These are phyloP conservation scores for Talaromyces sp. DNA, from an alignment of 2,329 filamentous ascomycete species.

Conservation along the genomic window DNA sequence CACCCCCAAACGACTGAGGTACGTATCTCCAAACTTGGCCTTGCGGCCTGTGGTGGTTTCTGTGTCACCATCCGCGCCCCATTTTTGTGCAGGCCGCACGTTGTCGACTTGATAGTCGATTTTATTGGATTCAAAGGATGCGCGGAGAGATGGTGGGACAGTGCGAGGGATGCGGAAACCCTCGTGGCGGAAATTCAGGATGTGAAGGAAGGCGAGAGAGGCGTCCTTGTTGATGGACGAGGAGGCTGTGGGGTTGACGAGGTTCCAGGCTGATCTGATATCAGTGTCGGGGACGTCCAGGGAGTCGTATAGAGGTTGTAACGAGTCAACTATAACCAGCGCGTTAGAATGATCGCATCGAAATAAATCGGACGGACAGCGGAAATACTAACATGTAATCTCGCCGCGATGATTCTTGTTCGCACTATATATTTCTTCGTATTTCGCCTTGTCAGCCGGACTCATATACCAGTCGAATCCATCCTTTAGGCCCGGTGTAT, in stretches of 20 bases:
- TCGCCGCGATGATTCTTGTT: constrained; percentile 85
- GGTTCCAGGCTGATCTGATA: constrained; percentile 89
- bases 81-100: constrained; percentile 66
- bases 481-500: constrained; percentile 81
- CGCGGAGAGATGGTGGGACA: constrained; percentile 83
- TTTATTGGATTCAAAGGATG: constrained; percentile 90
- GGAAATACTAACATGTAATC: constrained; percentile 61
- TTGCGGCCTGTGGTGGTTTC: constrained; percentile 82
- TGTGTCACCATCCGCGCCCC: constrained; percentile 72
- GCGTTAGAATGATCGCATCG: not conserved
- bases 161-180: constrained; percentile 89
- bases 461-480: constrained; percentile 99
- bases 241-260: constrained; percentile 85
- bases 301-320: constrained; percentile 77
- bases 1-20: constrained; percentile 81
- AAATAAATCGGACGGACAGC: not conserved
- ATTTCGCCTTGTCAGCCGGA: constrained; percentile 83
- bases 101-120: constrained; percentile 94
- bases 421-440: constrained; percentile 95
- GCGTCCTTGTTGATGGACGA: constrained; percentile 91
- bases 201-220: constrained; percentile 89
- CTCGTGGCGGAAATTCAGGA: constrained; percentile 92
- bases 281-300: constrained; percentile 68
- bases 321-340: constrained; percentile 60
- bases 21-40: constrained; percentile 95